These are phyloP conservation scores for Candida mesenterica DNA, from an alignment of 1,139 yeast species.

Conservation along the genomic window DNA sequence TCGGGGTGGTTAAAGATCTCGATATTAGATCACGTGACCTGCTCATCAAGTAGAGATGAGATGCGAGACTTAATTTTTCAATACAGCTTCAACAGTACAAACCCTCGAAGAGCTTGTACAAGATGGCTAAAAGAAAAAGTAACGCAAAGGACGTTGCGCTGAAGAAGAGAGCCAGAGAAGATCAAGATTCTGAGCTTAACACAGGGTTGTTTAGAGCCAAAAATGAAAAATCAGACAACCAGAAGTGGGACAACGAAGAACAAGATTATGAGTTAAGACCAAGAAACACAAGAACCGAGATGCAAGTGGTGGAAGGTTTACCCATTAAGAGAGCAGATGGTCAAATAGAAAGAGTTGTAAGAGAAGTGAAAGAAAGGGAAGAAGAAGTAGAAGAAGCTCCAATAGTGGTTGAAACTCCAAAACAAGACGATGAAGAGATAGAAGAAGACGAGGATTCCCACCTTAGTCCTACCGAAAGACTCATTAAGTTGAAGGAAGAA, in stretches of 20 bases:
- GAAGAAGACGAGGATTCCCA: conserved; percentile 44
- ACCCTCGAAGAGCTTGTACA: too few relatives aligned
- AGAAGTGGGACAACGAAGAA: conserved; percentile 58
- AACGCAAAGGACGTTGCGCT: conserved; percentile 40
- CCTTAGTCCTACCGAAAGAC: conserved; percentile 56
- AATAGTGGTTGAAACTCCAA: conserved; percentile 16
- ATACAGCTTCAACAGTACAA: too few relatives aligned
- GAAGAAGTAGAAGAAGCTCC: conserved; percentile 18
- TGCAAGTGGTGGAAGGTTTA: conserved; percentile 61
- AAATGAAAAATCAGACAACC: conserved; percentile 12
- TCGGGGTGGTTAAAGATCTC: too few relatives aligned
- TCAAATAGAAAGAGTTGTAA: conserved; percentile 59
- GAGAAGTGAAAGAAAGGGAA: conserved; percentile 29
- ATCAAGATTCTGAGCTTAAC: conserved; percentile 44
- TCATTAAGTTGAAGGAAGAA: conserved; percentile 70
- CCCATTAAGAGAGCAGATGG: conserved; percentile 81
- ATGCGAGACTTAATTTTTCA: conserved; percentile 2
- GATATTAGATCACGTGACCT: too few relatives aligned
- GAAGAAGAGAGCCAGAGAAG: conserved; percentile 51
- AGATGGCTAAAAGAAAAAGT: conserved; percentile 49
- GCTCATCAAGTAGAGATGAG: too few relatives aligned
- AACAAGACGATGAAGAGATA: conserved; percentile 17
- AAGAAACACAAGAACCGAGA: conserved; percentile 39
- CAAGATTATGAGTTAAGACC: conserved; percentile 69
- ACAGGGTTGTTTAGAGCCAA: conserved; percentile 42